Evolutionary conservation across 192 early-diverging fungal species (phyloP).

Genomic region (Cetraspora pellucida): DNA sequence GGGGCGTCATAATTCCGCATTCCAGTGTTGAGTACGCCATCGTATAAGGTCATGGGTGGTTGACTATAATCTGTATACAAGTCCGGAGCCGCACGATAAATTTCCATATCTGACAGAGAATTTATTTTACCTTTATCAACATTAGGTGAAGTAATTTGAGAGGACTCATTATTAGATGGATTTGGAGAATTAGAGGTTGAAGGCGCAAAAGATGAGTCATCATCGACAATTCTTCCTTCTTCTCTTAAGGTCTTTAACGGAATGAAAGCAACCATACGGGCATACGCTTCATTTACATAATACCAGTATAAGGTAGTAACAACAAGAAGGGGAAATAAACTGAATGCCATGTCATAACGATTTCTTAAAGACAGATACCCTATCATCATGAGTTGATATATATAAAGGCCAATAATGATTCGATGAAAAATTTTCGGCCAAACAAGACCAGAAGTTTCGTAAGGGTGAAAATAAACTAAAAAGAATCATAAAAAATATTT

Average conservation of each 20-base stretch:
- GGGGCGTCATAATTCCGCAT: slow-evolving; percentile 70
- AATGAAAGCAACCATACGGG: slow-evolving; percentile 45
- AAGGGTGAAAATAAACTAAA: slow-evolving; percentile 73
- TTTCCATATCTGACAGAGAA: slow-evolving; percentile 59
- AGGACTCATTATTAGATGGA: too few species aligned
- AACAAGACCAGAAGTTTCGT: slow-evolving; percentile 66
- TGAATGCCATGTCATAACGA: slow-evolving; percentile 44
- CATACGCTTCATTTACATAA: slow-evolving; percentile 49
- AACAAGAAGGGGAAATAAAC: slow-evolving; percentile 50
- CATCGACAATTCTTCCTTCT: background rate
- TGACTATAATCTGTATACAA: slow-evolving; percentile 72
- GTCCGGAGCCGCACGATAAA: slow-evolving; percentile 62
- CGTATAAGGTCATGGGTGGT: slow-evolving; percentile 69
- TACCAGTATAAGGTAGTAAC: slow-evolving; percentile 51
- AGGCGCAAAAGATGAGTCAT: too few species aligned
- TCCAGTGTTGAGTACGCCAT: slow-evolving; percentile 73
- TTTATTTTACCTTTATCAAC: too few species aligned
- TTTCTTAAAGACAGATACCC: slow-evolving; percentile 64
- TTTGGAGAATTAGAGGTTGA: too few species aligned
- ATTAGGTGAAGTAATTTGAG: background rate
- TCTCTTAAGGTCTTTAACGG: slow-evolving; percentile 50
- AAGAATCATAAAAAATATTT: background rate
- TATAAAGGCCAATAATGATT: slow-evolving; percentile 64
- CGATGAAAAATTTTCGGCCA: slow-evolving; percentile 76
- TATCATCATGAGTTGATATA: slow-evolving; percentile 67